Conservation (phyloP, 495 filamentous ascomycete genomes). For the Tuber microsphaerosporum region DNA sequence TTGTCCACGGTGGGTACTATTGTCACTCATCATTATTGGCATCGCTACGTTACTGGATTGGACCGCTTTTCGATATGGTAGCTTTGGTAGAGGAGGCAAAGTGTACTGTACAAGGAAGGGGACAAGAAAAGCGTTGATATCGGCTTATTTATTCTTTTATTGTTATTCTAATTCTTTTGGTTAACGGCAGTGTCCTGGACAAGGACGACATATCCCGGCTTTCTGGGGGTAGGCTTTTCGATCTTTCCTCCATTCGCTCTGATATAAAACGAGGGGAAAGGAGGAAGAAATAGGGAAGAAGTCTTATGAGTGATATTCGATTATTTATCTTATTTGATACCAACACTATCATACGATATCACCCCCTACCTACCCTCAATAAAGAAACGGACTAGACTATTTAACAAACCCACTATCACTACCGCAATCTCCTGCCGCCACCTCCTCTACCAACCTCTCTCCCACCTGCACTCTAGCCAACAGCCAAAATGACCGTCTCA, state of each 20-base stretch:
- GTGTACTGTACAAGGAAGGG: too few species aligned
- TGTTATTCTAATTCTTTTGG: not conserved
- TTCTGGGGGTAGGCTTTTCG: not conserved
- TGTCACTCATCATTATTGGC: not conserved
- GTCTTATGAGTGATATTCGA: not conserved
- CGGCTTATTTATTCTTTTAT: not conserved
- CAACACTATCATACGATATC: not conserved
- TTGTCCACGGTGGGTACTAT: not conserved
- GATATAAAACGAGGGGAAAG: not conserved
- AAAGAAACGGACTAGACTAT: not conserved
- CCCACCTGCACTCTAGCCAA: not conserved
- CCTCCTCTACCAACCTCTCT: not conserved
- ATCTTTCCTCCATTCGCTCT: not conserved
- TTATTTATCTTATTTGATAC: not conserved
- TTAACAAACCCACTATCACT: not conserved
- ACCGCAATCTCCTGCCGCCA: not conserved
- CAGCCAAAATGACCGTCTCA: constrained; percentile 24
- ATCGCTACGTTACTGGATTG: not conserved
- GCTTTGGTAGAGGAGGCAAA: not conserved
- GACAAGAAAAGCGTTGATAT: not conserved
- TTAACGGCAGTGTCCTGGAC: not conserved
- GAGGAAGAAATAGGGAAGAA: not conserved
- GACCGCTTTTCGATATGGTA: not conserved
- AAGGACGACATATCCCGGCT: not conserved
- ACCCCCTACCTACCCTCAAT: not conserved